phyloP scores from a whole-genome alignment of 495 filamentous ascomycete species.

The Terfezia claveryi region DNA sequence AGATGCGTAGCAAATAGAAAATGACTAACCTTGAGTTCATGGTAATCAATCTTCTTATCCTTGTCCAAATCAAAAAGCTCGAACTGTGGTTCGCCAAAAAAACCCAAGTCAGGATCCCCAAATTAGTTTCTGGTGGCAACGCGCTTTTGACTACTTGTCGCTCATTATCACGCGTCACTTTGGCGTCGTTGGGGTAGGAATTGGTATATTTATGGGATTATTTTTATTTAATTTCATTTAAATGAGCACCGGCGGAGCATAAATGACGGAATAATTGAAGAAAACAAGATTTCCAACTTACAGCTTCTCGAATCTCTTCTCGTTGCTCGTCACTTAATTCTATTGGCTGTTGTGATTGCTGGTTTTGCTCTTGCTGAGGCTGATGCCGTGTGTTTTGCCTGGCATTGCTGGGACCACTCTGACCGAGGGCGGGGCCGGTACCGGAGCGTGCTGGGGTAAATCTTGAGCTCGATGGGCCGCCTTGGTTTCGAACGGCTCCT shows the following conservation, averaged over 20 bases:
- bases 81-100: slow-evolving; percentile 34
- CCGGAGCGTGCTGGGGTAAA: slow-evolving; percentile 10
- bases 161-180: background rate
- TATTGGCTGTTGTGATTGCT: slow-evolving; percentile 8
- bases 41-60: slow-evolving; percentile 83
- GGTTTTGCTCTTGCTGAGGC: slow-evolving; percentile 21
- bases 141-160: background rate
- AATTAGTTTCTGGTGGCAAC: background rate
- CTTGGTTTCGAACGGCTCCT: background rate
- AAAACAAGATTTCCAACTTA: slow-evolving; percentile 24
- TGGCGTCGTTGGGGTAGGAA: too few relatives aligned
- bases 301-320: slow-evolving; percentile 77
- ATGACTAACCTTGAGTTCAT: slow-evolving; percentile 65
- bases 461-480: slow-evolving; percentile 3
- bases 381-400: slow-evolving; percentile 9
- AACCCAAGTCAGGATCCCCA: too few relatives aligned
- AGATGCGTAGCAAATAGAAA: background rate
- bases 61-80: slow-evolving; percentile 93
- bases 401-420: background rate
- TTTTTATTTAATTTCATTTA: too few relatives aligned
- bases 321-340: slow-evolving; percentile 60
- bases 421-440: slow-evolving; percentile 6
- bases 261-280: too few relatives aligned
- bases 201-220: too few relatives aligned
- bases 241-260: too few relatives aligned